Evolutionary conservation across 805 yeast genomes (phyloP), one percentile per base, ranked within the genome.

Genomic region (Candida piceae): DNA sequence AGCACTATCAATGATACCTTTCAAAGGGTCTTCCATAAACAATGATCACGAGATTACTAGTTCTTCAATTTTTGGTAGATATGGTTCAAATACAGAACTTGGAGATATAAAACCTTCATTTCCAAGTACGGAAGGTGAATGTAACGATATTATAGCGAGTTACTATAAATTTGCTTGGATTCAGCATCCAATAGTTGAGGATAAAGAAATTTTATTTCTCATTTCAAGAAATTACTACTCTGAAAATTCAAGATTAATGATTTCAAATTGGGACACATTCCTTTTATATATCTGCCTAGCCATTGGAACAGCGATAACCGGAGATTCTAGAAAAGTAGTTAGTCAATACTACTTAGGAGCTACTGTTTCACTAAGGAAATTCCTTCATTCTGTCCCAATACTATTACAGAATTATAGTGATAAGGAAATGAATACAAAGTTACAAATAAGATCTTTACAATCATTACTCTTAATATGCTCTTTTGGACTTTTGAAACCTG

Each of bases 401-500:
- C 15, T 39, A 1, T 34, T 31, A 5, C 35, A 31, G 7, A 32
- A 31, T 13, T 16, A 17, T 13, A 27, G 25, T 13, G 32, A 39
- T 17, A 28, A 16, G 19, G 27, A 21, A 4, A 29, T 34, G 10
- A 24, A 25, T 11, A 29, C 29, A 7, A 15, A 15, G 9, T 31
- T 42, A 9, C 50, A 50, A 36, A 49, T 70, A 16, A 70, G 65
- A 36, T 52, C 64, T 10, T 46, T 69, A 18, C 71, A 64, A 40
- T 65, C 68, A 0, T 52, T 67, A 15, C 50, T 70, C 9, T 50
- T 69, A 13, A 52, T 65, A 27, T 57, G 70, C 5, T 44, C 64
- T 1, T 70, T 66, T 48, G 63, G 72, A 7, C 57, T 62, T 10
- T 60, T 70, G 70, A 55, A 72, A 32, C 75, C 75, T 0, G 57